Percentiles rank a stretch among this genome's conserved stretches.
Evolutionary conservation across 495 filamentous ascomycete genomes (phyloP).

Genomic region (Aspergillus sclerotiicarbonarius): DNA sequence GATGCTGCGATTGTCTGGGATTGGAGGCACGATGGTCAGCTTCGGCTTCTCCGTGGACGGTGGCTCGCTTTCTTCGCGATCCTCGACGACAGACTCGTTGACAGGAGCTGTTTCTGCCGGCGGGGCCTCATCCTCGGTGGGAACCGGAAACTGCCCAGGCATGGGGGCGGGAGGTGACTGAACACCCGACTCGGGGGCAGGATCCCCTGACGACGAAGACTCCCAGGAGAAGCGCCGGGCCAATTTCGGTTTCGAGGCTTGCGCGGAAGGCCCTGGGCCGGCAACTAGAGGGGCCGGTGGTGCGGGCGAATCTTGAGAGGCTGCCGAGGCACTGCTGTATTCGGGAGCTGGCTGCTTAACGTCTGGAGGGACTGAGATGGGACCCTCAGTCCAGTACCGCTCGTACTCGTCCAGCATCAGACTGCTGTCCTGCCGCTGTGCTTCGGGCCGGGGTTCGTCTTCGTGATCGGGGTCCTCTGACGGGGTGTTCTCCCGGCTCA

Average conservation of each 20-base stretch:
- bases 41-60: conserved; percentile 21
- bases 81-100: conserved; percentile 1
- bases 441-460: conserved; percentile 21
- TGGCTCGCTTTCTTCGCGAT: background rate
- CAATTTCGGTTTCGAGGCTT: conserved; percentile 25
- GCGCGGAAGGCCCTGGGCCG: conserved; percentile 5
- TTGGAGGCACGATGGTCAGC: conserved; percentile 24
- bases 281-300: conserved; percentile 13
- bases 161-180: conserved; percentile 13
- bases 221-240: conserved; percentile 46
- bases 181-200: conserved; percentile 10
- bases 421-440: conserved; percentile 37
- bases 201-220: conserved; percentile 26
- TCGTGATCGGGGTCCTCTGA: conserved; percentile 32
- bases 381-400: conserved; percentile 53
- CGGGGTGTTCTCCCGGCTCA: conserved; percentile 53
- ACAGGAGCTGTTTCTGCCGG: conserved; percentile 7
- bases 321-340: conserved; percentile 18
- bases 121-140: conserved; percentile 7
- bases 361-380: conserved; percentile 13
- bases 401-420: conserved; percentile 60
- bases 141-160: conserved; percentile 20
- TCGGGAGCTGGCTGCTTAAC: conserved; percentile 16
- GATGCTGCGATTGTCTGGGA: conserved; percentile 17
- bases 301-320: conserved; percentile 16